A percentile compares a stretch with the other conserved stretches of the same genome.
Conservation (phyloP, 106 monocot genomes). For the Apostasia shenzhenica region DNA sequence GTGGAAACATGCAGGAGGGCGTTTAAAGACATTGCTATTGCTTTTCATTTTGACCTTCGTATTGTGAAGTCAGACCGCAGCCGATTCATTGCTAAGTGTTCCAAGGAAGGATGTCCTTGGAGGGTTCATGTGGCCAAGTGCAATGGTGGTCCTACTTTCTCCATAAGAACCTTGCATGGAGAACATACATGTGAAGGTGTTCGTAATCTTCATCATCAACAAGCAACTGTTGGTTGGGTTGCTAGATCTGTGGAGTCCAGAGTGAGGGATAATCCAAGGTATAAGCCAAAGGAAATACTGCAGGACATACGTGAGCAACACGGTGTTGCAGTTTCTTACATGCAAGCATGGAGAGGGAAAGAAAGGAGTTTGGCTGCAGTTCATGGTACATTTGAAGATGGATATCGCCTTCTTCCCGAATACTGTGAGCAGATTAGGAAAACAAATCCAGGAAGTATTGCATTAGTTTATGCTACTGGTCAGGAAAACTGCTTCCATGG, state of each 20-base stretch:
- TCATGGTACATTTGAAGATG: constrained; percentile 94
- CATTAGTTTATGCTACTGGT: constrained; percentile 57
- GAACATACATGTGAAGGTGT: constrained; percentile 94
- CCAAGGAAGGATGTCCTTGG: constrained; percentile 96
- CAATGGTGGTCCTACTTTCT: constrained; percentile 78
- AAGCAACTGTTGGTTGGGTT: constrained; percentile 98
- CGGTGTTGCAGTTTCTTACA: constrained; percentile 93
- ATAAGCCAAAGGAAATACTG: constrained; percentile 95
- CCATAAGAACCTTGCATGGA: constrained; percentile 79
- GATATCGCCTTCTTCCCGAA: constrained; percentile 77
- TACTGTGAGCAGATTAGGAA: constrained; percentile 77
- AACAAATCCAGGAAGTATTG: constrained; percentile 89
- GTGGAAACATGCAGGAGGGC: constrained; percentile 77
- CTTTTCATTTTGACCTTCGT: constrained; percentile 90
- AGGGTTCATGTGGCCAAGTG: constrained; percentile 92
- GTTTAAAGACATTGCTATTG: constrained; percentile 87
- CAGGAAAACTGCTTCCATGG: constrained; percentile 83
- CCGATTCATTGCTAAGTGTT: constrained; percentile 90
- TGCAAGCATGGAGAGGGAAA: constrained; percentile 99
- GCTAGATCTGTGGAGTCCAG: constrained; percentile 88
- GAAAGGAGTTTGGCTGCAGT: constrained; percentile 93
- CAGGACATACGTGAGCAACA: constrained; percentile 90
- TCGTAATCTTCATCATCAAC: constrained; percentile 80
- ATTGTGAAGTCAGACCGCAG: constrained; percentile 95
- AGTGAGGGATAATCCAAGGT: constrained; percentile 76